A percentile compares a stretch with the other conserved stretches of the same genome.
These are phyloP conservation scores for Avena insularis DNA, from an alignment of 176 grass and related monocot genomes.

Conservation along the genomic window DNA sequence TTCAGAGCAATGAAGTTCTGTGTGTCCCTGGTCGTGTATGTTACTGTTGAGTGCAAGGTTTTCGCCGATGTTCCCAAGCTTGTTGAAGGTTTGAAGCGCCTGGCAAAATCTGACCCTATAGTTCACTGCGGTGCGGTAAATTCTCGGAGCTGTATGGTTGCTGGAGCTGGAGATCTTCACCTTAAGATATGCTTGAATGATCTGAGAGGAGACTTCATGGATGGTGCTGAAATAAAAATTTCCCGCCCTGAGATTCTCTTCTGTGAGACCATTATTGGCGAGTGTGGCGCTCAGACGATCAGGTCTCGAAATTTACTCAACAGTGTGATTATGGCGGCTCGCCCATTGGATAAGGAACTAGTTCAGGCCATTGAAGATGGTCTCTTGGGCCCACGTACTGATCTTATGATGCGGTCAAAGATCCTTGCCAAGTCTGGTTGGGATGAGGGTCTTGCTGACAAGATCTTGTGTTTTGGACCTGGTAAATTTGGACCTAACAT, in stretches of 20 bases:
- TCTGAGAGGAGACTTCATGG: slow-evolving; percentile 74
- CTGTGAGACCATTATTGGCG: slow-evolving; percentile 77
- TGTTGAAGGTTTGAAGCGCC: slow-evolving; percentile 74
- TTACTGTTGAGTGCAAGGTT: slow-evolving; percentile 74
- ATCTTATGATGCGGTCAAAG: slow-evolving; percentile 63
- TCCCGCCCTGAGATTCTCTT: slow-evolving; percentile 63
- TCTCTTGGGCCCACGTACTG: slow-evolving; percentile 65
- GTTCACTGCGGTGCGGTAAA: slow-evolving; percentile 70
- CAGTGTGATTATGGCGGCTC: slow-evolving; percentile 73
- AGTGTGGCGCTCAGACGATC: slow-evolving; percentile 64
- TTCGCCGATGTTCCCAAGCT: slow-evolving; percentile 67
- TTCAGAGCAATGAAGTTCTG: slow-evolving; percentile 85
- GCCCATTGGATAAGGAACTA: slow-evolving; percentile 64
- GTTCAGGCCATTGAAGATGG: slow-evolving; percentile 76
- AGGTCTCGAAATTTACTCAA: slow-evolving; percentile 80
- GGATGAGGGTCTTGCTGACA: slow-evolving; percentile 79
- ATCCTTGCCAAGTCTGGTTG: slow-evolving; percentile 68
- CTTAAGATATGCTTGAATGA: slow-evolving; percentile 76
- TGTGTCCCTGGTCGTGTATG: slow-evolving; percentile 67
- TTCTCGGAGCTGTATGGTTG: slow-evolving; percentile 65
- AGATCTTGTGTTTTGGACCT: slow-evolving; percentile 85
- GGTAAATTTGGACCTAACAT: slow-evolving; percentile 72
- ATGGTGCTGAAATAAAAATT: slow-evolving; percentile 64
- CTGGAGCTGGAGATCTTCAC: slow-evolving; percentile 79
- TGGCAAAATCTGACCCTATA: slow-evolving; percentile 78